Conservation (phyloP, 345 rosid species). For the Melaleuca alternifolia region DNA sequence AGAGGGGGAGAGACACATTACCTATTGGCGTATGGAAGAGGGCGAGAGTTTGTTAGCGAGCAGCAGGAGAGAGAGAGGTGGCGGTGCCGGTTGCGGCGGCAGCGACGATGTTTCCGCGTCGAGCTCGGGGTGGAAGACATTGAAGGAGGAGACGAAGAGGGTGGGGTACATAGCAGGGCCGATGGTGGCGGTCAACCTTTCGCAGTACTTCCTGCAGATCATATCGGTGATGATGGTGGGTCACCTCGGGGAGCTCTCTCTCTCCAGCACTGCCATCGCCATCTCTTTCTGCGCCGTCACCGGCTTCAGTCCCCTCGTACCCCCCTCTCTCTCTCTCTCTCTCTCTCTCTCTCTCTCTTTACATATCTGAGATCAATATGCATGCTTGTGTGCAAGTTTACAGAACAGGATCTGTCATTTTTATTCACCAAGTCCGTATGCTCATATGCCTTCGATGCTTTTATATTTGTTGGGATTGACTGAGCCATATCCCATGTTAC, state of each 20-base stretch:
- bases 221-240: conserved; percentile 35
- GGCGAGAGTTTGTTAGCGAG: neutral
- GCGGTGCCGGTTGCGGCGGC: neutral
- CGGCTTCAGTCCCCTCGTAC: conserved; percentile 30
- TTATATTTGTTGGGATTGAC: neutral
- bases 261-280: conserved; percentile 37
- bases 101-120: neutral
- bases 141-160: conserved; percentile 15
- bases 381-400: neutral
- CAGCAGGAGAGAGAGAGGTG: neutral
- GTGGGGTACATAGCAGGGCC: conserved; percentile 23
- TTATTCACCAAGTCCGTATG: neutral
- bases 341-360: neutral
- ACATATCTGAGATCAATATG: neutral
- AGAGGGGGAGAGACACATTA: neutral
- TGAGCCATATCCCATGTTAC: neutral
- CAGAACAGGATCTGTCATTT: neutral
- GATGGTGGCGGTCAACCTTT: conserved; percentile 25
- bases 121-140: neutral
- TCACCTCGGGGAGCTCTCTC: conserved; percentile 30
- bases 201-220: conserved; percentile 22
- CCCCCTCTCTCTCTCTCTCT: neutral
- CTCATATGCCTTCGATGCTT: neutral
- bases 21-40: neutral
- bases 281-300: conserved; percentile 24